Evolutionary conservation across 129 eudicot species (phyloP).

Genomic region (Centrapalus pauciflorus): DNA sequence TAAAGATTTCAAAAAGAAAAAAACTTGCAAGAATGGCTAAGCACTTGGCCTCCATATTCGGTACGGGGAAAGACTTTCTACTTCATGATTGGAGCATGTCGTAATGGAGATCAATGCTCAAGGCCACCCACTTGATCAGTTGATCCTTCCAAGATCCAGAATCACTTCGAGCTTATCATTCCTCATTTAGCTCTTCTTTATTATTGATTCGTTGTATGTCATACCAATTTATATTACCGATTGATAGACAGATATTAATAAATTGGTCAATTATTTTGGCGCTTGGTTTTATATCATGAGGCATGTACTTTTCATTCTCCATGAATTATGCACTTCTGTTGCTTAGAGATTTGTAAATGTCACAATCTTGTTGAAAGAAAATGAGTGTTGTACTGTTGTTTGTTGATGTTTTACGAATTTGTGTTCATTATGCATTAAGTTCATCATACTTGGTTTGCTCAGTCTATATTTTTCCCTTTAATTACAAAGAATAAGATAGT

Average conservation of each 20-base stretch:
- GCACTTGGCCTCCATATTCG: slow-evolving; percentile 85
- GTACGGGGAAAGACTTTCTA: slow-evolving; percentile 90
- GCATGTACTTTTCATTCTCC: neutral
- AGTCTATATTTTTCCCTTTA: neutral
- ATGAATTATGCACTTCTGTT: neutral
- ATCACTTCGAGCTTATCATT: slow-evolving; percentile 67
- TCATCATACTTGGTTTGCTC: neutral
- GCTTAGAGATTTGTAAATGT: neutral
- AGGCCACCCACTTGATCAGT: slow-evolving; percentile 83
- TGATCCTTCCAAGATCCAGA: slow-evolving; percentile 77
- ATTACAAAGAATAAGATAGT: neutral
- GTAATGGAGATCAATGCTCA: slow-evolving; percentile 92
- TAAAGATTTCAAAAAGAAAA: no score
- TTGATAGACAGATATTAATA: neutral
- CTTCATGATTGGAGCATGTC: slow-evolving; percentile 95
- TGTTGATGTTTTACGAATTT: neutral
- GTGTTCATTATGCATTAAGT: neutral
- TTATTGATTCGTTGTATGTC: neutral
- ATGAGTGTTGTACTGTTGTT: neutral
- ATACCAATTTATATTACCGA: neutral
- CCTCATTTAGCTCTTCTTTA: neutral
- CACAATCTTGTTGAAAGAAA: neutral
- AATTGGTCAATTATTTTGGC: neutral
- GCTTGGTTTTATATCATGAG: neutral
- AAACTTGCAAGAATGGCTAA: slow-evolving; percentile 75